Conservation (phyloP, 768 basidiomycete species). For the Tephrocybe sp. region DNA sequence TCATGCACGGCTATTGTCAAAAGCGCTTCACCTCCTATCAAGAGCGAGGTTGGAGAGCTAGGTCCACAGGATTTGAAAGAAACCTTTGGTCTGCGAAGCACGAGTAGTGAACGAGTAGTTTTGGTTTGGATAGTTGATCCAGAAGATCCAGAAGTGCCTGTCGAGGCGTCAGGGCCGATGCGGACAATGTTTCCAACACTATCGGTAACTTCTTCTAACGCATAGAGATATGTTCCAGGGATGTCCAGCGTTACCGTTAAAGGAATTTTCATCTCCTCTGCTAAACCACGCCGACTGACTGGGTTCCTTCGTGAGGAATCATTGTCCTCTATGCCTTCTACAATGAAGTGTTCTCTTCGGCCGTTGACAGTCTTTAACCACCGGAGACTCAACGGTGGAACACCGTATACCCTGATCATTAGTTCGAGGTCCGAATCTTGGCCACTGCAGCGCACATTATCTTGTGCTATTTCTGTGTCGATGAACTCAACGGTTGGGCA, state of each 20-base stretch:
- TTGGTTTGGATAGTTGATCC: constrained; percentile 43
- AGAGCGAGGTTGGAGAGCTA: constrained; percentile 66
- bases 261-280: constrained; percentile 68
- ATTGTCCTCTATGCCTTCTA: constrained; percentile 80
- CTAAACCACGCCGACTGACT: constrained; percentile 19
- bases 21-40: constrained; percentile 66
- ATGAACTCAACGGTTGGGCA: constrained; percentile 80
- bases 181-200: constrained; percentile 75
- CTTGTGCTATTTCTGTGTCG: constrained; percentile 33
- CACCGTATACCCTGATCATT: constrained; percentile 66
- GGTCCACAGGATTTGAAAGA: constrained; percentile 76
- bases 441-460: constrained; percentile 67
- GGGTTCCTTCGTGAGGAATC: constrained; percentile 28
- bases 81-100: constrained; percentile 70
- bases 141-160: constrained; percentile 21
- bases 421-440: constrained; percentile 57
- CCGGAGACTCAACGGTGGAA: constrained; percentile 74
- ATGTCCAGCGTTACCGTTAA: constrained; percentile 61
- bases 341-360: constrained; percentile 67
- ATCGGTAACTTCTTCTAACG: constrained; percentile 82
- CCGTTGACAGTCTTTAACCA: constrained; percentile 75
- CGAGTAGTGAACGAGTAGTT: constrained; percentile 60
- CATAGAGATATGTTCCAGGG: constrained; percentile 70
- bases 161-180: constrained; percentile 34
- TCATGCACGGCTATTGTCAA: constrained; percentile 54